Base-by-base conservation (phyloP, 768 basidiomycete genomes). In the Serendipita sp. region DNA sequence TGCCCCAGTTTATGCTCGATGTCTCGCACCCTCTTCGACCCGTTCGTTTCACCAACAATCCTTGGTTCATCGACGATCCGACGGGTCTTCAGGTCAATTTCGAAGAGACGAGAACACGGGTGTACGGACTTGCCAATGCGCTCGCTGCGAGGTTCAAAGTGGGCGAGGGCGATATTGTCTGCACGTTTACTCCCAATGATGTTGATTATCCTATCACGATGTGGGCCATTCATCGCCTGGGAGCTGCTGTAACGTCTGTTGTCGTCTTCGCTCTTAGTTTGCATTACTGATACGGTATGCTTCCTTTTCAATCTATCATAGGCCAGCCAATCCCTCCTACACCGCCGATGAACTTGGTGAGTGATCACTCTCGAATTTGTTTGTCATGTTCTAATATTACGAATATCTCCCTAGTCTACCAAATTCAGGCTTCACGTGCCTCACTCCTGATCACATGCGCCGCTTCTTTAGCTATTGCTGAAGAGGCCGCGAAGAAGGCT, bases 1-100 rank as follows among this genome's bases (percentile, higher is more conserved):
- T 68, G 33, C 65, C 67, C 30, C 68, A 68, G 61, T 68, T 68
- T 63, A 67, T 68, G 43, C 67, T 67, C 26, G 68, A 68, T 43
- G 17, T 17, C 30, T 33, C 65, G 17, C 67, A 68, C 42, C 67
- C 67, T 26, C 61, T 67, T 13, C 63, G 65, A 24, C 66, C 68
- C 28, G 26, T 63, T 11, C 64, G 67, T n/a, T 24, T 31, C 31
- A 58, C 53, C 53, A 31, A n/a, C 11, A 58, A 58, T 31, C 53
- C 53, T 7, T 58, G 62, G 62, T 63, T 63, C 17, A 63, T 63
- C 22, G 51, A 63, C 26, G 48, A 34, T 22, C 9, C 33, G 33
- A 56, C 62, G 3, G 62, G 62, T n/a, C 16, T 41, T 20, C 26
- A 41, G 9, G 45, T 22, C 42, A 62, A 31, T 17, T 7, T 61